Percentiles rank a stretch among this genome's conserved stretches.
These are phyloP conservation scores for Phytomonas sp. DNA, from an alignment of 208 protist species.

Conservation along the genomic window DNA sequence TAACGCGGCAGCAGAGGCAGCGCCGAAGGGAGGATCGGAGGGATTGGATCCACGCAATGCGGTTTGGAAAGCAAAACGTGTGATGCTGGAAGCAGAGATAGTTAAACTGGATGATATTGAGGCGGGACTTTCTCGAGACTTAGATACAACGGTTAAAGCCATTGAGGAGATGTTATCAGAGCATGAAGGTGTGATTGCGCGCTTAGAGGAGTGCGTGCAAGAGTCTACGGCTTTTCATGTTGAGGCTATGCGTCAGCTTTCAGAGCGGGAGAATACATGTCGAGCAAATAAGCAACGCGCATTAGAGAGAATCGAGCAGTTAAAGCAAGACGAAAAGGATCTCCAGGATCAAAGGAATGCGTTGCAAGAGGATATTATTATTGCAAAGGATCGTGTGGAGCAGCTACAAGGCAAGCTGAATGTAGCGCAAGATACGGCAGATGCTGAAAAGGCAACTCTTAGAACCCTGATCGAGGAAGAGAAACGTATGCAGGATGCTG, in stretches of 20 bases:
- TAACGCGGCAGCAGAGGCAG: not conserved
- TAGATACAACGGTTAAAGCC: constrained; percentile 16
- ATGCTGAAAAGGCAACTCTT: constrained; percentile 15
- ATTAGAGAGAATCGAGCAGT: constrained; percentile 20
- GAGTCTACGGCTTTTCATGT: constrained; percentile 13
- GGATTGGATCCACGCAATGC: not conserved
- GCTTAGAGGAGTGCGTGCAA: constrained; percentile 20
- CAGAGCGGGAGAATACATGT: constrained; percentile 27
- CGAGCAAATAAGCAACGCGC: constrained; percentile 24
- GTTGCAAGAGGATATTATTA: constrained; percentile 50
- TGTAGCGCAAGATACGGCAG: constrained; percentile 10
- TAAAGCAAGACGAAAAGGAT: constrained; percentile 15
- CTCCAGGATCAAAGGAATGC: constrained; percentile 23
- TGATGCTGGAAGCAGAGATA: constrained; percentile 15
- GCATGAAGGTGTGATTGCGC: constrained; percentile 20
- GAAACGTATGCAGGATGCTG: constrained; percentile 47
- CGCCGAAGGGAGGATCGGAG: not conserved
- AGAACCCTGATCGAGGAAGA: constrained; percentile 25
- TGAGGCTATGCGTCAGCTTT: constrained; percentile 14
- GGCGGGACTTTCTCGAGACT: constrained; percentile 11
- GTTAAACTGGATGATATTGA: constrained; percentile 9
- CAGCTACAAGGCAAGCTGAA: constrained; percentile 18
- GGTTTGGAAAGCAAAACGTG: constrained; percentile 17
- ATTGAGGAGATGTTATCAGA: constrained; percentile 23
- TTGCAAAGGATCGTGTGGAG: constrained; percentile 34